Conservation (phyloP, 176 grass and related monocot species). For the Thalia dealbata region DNA sequence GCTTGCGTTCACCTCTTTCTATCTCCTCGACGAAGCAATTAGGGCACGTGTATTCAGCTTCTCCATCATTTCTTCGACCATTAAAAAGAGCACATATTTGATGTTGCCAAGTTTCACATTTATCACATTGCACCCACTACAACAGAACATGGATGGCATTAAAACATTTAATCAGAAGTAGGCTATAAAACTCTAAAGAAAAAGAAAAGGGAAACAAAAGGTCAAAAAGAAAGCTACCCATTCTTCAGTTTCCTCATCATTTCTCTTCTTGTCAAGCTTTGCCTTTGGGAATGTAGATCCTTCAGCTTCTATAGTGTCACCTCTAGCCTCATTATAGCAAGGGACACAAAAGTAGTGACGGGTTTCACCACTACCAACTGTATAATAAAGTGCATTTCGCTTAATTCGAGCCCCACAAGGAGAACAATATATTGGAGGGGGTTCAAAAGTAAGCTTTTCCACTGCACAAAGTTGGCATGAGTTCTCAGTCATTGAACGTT, state of each 20-base stretch:
- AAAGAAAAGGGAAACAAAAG: constrained; percentile 16
- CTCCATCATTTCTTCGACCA: constrained; percentile 87
- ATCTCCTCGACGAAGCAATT: constrained; percentile 87
- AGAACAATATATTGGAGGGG: constrained; percentile 95
- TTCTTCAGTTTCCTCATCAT: constrained; percentile 99
- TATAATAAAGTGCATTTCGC: constrained; percentile 88
- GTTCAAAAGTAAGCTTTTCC: constrained; percentile 97
- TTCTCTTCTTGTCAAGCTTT: constrained; percentile 86
- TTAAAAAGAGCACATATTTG: constrained; percentile 98
- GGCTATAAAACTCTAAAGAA: background rate
- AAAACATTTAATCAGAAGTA: background rate
- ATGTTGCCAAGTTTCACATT: constrained; percentile 98
- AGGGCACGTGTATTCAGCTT: constrained; percentile 97
- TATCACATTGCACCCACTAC: constrained; percentile 99
- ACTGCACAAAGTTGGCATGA: constrained; percentile 97
- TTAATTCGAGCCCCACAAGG: constrained; percentile 93
- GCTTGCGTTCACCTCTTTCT: constrained; percentile 64
- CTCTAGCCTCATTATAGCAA: constrained; percentile 85
- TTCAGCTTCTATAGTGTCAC: constrained; percentile 83
- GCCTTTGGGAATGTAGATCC: constrained; percentile 49
- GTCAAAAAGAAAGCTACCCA: constrained; percentile 52
- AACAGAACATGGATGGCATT: constrained; percentile 4
- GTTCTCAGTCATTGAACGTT: constrained; percentile 85
- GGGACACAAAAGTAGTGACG: constrained; percentile 82
- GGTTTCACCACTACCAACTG: constrained; percentile 70